Evolutionary conservation across 1,284 basidiomycete genomes (phyloP).

Genomic region (Microbotryum silenes-acaulis): DNA sequence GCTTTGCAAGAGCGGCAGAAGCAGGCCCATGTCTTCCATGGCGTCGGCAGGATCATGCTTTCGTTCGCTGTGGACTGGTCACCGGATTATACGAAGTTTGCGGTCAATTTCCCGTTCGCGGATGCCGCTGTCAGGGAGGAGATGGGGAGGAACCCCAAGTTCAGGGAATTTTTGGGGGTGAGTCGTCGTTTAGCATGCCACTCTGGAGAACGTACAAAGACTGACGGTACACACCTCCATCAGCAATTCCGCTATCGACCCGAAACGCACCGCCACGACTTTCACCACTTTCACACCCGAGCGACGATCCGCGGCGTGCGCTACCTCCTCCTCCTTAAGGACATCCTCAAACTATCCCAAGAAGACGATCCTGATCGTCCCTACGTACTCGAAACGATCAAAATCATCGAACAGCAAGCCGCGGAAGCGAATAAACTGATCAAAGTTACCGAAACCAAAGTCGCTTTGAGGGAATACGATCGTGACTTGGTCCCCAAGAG

Average conservation of each 20-base stretch:
- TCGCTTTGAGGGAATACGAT: conserved; percentile 76
- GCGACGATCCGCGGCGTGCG: conserved; percentile 81
- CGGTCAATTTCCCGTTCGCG: conserved; percentile 74
- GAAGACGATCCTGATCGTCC: conserved; percentile 66
- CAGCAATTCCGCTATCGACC: conserved; percentile 64
- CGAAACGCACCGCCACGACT: conserved; percentile 67
- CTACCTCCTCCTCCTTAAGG: conserved; percentile 75
- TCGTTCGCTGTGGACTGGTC: conserved; percentile 82
- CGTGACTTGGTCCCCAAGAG: conserved; percentile 66
- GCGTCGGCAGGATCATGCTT: conserved; percentile 84
- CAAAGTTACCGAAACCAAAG: conserved; percentile 70
- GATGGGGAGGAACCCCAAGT: conserved; percentile 67
- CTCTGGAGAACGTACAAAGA: not conserved
- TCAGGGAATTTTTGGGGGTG: conserved; percentile 82
- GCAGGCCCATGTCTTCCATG: conserved; percentile 75
- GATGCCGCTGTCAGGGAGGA: conserved; percentile 81
- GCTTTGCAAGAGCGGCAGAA: conserved; percentile 77
- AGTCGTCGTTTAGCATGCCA: conserved; percentile 26
- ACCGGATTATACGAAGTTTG: conserved; percentile 73
- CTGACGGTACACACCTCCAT: conserved; percentile 1
- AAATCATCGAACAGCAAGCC: conserved; percentile 65
- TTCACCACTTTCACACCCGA: conserved; percentile 80
- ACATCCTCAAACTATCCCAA: conserved; percentile 62
- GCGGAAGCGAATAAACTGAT: conserved; percentile 73
- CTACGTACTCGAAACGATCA: conserved; percentile 71